Base-by-base conservation (phyloP, 208 protist species). In the Leishmania turanica region DNA sequence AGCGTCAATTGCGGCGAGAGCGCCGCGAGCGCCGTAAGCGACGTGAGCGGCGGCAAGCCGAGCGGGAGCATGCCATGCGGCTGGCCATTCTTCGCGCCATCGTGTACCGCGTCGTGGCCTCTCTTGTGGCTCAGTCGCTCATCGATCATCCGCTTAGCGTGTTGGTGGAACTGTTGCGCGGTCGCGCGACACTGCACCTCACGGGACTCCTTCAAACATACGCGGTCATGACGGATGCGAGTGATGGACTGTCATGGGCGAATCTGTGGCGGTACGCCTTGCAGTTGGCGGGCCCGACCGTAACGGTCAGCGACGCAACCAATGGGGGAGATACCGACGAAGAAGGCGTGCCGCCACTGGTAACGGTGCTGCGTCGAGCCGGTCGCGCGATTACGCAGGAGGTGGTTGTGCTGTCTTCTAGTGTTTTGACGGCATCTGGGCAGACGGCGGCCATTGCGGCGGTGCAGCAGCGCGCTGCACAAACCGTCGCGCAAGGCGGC, bases 81-180 rank as follows among this genome's bases (percentile, higher is more conserved):
- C 56, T 74, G 37, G 78, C 81, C 64, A 86, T 96, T n/a, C 71
- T 95, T 49, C 92, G 94, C 13, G 90, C 91, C 42, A 96, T 97
- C 69, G 79, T 91, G 19, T 97, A 94, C 82, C 94, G 94, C 45
- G 88, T 97, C 6, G 75, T 85, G 0, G 88, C 85, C 24, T 77
- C 88, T 3, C 85, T 97, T 11, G 71, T 89, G 42, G 87, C 94
- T 37, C 89, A 95, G 75, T 89, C 88, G 68, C 27, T 94, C 3
- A 88, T 95, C 21, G 90, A 95, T 69, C 94, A 97, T 75, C 92
- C 94, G 13, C 66, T 96, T 40, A 76, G 78, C 31, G 92, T 97
- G 65, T 53, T 93, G 45, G 85, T 91, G 31, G 91, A 93, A 74
- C 83, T 96, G 47, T 77, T 96, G 31, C 89, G 90, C 37, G 89